These are phyloP conservation scores for Mariannaea sp. DNA, from an alignment of 2,329 filamentous ascomycete genomes.

Conservation along the genomic window DNA sequence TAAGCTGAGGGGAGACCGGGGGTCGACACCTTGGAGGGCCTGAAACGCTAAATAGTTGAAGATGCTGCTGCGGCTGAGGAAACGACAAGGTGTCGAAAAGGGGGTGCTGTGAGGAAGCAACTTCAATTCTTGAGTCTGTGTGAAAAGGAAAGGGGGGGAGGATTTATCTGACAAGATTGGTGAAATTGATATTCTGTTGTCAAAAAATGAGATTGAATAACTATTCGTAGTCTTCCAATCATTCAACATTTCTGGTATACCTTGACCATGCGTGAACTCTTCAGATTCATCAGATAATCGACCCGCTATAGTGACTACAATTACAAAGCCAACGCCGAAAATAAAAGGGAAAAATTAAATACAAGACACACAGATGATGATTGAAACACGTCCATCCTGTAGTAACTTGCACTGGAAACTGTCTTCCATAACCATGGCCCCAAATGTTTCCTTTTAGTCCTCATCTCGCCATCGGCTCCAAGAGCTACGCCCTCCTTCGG, in stretches of 20 bases:
- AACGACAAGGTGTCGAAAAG: constrained; percentile 17
- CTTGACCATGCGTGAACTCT: not conserved
- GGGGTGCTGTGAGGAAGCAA: constrained; percentile 15
- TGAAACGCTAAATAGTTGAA: constrained; percentile 10
- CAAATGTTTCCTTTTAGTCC: constrained; percentile 17
- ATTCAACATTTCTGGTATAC: not conserved
- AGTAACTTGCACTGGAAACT: not conserved
- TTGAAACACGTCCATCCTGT: not conserved
- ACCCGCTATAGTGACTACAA: not conserved
- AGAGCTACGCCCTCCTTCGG: constrained; percentile 48
- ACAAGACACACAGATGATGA: not conserved
- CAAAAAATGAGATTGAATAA: constrained; percentile 15
- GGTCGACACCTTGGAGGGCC: constrained; percentile 7
- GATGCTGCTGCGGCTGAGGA: constrained; percentile 21
- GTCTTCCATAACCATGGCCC: not conserved
- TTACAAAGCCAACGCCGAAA: constrained; percentile 5
- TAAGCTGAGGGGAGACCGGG: constrained; percentile 22
- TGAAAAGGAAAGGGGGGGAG: no score
- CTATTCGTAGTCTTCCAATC: not conserved
- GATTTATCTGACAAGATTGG: constrained; percentile 7
- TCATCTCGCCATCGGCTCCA: constrained; percentile 46
- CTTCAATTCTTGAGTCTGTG: constrained; percentile 13
- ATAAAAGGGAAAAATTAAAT: not conserved
- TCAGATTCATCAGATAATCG: not conserved
- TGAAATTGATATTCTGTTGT: constrained; percentile 11